These are phyloP conservation scores for Pichia occidentalis DNA, from an alignment of 805 yeast genomes.

Conservation along the genomic window DNA sequence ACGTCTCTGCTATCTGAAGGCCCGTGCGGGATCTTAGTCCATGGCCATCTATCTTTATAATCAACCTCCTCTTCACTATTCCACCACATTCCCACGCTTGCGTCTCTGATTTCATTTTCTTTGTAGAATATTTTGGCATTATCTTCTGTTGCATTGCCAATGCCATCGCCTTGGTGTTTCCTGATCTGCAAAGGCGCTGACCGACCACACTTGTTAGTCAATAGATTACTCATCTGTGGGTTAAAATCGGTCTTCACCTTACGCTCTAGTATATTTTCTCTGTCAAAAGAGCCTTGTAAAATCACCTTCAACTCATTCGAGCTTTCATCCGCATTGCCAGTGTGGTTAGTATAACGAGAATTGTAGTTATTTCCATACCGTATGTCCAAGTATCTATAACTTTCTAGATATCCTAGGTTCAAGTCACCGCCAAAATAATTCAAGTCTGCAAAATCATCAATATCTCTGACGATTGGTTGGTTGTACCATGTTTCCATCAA, in stretches of 20 bases:
- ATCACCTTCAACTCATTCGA: background rate
- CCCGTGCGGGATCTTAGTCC: no score
- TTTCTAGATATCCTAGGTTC: constrained; percentile 9
- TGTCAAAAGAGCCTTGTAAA: constrained; percentile 8
- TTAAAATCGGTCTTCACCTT: background rate
- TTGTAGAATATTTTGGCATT: no score
- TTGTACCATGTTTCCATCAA: constrained; percentile 12
- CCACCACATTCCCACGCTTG: constrained; percentile 1
- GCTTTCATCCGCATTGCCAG: no score
- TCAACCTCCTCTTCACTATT: background rate
- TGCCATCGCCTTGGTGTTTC: background rate
- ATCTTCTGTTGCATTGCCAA: no score
- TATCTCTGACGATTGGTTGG: constrained; percentile 26
- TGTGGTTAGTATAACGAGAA: background rate
- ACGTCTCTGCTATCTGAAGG: background rate
- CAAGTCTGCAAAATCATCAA: constrained; percentile 25
- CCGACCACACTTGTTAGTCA: background rate
- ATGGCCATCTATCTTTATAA: constrained; percentile 9
- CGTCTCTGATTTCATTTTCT: no score
- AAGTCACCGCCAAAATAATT: constrained; percentile 14
- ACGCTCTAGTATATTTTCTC: constrained; percentile 6
- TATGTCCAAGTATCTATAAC: constrained; percentile 5
- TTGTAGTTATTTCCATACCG: background rate
- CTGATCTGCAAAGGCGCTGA: constrained; percentile 1
- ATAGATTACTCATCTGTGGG: background rate